Base-by-base conservation (phyloP, 805 yeast genomes). In the Lipomyces orientalis region DNA sequence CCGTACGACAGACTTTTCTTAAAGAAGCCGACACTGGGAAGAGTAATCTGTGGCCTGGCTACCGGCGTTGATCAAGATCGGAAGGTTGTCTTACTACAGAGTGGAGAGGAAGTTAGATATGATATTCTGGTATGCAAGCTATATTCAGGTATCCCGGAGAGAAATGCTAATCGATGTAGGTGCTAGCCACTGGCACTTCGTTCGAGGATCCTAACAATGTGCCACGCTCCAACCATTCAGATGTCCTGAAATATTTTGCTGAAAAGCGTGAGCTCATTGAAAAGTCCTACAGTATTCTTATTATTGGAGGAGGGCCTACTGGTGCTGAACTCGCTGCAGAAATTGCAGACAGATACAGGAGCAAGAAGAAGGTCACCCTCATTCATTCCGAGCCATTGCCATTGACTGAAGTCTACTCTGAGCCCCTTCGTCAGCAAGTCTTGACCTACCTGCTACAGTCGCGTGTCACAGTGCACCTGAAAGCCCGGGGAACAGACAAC, bases 301-400 rank as follows among this genome's bases (percentile, higher is more conserved):
- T 82, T 10, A 80, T 84, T 63, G 88, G 88, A 8, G 87, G 83
- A 16, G 88, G 88, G 25, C 84, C 87, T 0, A 75, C 84, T 29
- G 87, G 87, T 1, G 80, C 84, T 56, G 87, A 85, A 73, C 76
- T 82, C 33, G 84, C 86, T 0, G 85, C 82, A 37, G 87, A 85
- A 64, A 75, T 85, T 59, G 82, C 79, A 59, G 77, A 74, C 58
- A 71, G 74, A 22, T 82, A 76, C 68, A 79, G 81, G 1, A 31
- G 34, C 55, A 52, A 52, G 22, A 81, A 82, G 67, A 73, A 72
- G 10, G 81, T 84, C 10, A 75, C 64, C 9, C 61, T 75, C 10
- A 54, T 68, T 22, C 75, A 70, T 69, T 62, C 72, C 46, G 71
- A 72, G 16, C 25, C 58, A n/a, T 56, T 60, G 19, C 65, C 66